Conservation (phyloP, 345 rosid species). For the Sonneratia alba region DNA sequence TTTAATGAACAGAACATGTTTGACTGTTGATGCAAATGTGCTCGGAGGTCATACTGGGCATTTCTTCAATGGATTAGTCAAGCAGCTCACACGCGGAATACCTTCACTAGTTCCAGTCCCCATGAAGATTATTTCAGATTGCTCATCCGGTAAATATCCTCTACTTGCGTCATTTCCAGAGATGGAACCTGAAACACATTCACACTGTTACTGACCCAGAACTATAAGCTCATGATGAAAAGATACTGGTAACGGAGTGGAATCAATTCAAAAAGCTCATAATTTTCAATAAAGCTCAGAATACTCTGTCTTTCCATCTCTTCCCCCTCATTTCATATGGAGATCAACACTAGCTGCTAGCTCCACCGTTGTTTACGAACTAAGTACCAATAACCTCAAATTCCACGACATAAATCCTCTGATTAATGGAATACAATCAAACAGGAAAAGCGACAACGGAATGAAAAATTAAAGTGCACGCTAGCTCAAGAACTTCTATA, state of each 20-base stretch:
- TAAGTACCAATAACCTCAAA: background rate
- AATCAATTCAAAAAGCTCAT: background rate
- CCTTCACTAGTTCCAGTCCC: constrained; percentile 98
- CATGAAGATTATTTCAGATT: constrained; percentile 67
- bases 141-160: constrained; percentile 19
- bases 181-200: constrained; percentile 12
- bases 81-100: constrained; percentile 89
- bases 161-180: constrained; percentile 16
- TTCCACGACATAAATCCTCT: background rate
- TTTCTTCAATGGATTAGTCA: constrained; percentile 63
- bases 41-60: constrained; percentile 45
- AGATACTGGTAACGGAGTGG: too few species aligned
- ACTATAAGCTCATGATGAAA: background rate
- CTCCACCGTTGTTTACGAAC: background rate
- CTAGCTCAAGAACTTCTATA: background rate
- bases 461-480: background rate
- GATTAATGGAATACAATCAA: background rate
- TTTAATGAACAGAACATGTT: background rate
- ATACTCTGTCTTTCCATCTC: background rate
- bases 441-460: background rate
- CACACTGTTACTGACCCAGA: background rate
- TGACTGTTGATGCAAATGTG: constrained; percentile 6
- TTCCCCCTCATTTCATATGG: background rate
- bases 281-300: background rate
- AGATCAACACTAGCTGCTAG: constrained; percentile 26